A percentile compares a stretch with the other conserved stretches of the same genome.
phyloP scores from a whole-genome alignment of 192 early-diverging fungal species.

The Rhizophagus clarus region DNA sequence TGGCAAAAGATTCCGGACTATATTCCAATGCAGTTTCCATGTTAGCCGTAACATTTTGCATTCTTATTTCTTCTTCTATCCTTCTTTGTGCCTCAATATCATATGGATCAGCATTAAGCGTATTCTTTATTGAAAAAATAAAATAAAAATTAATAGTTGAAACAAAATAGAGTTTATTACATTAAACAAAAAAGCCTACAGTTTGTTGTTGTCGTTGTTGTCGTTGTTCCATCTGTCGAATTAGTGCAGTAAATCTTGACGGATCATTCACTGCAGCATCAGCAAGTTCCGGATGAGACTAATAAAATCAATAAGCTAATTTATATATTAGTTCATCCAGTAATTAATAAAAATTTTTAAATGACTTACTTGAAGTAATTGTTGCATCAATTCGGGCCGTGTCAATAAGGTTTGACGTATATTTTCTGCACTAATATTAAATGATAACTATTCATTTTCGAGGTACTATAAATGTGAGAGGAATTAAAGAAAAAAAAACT shows the following conservation, averaged over 20 bases:
- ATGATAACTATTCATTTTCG: too few relatives aligned
- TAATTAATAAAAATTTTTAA: background rate
- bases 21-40: conserved; percentile 88
- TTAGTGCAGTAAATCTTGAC: background rate
- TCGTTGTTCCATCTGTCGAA: conserved; percentile 5
- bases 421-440: conserved; percentile 28
- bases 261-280: conserved; percentile 57
- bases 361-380: conserved; percentile 56
- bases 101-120: conserved; percentile 80
- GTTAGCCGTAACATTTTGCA: conserved; percentile 83
- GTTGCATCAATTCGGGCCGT: conserved; percentile 57
- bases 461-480: background rate
- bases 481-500: conserved; percentile 13
- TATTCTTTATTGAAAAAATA: conserved; percentile 40
- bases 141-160: background rate
- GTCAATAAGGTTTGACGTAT: conserved; percentile 67
- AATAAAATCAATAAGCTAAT: background rate
- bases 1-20: conserved; percentile 93
- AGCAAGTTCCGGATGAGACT: conserved; percentile 44
- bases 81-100: conserved; percentile 87
- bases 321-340: background rate
- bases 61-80: conserved; percentile 90
- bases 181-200: background rate
- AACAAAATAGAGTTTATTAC: background rate
- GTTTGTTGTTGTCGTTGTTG: conserved; percentile 21